Conservation (phyloP, 352 stramenopile genomes). For the Thalassiosira mediterranea region DNA sequence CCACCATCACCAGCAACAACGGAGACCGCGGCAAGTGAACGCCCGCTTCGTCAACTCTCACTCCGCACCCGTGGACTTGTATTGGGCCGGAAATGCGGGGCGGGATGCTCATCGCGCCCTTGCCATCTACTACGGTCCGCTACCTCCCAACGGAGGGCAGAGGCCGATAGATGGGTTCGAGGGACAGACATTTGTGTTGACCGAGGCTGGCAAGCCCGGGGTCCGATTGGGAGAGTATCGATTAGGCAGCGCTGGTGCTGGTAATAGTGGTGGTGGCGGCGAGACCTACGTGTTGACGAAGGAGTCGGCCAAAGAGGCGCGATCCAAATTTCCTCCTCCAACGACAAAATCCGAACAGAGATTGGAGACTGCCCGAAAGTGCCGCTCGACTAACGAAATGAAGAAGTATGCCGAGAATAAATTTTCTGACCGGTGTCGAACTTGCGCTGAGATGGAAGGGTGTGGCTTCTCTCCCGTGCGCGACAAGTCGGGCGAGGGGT, state of each 20-base stretch:
- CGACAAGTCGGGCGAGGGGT: background rate
- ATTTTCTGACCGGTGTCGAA: conserved; percentile 7
- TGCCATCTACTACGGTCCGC: conserved; percentile 4
- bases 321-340: background rate
- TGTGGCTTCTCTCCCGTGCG: conserved; percentile 13
- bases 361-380: background rate
- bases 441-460: background rate
- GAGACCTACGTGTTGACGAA: background rate
- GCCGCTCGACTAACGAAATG: background rate
- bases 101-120: background rate
- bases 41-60: conserved; percentile 5
- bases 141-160: conserved; percentile 3
- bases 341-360: background rate
- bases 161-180: conserved; percentile 8
- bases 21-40: background rate
- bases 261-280: too few relatives aligned
- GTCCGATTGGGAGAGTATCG: conserved; percentile 14
- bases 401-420: background rate
- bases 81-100: conserved; percentile 11
- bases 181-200: conserved; percentile 10
- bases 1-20: background rate
- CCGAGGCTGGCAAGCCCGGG: background rate
- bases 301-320: background rate
- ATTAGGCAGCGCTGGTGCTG: background rate
- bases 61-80: conserved; percentile 1